Base-by-base conservation (phyloP, 2,329 filamentous ascomycete genomes). In the Exophiala oligosperma region DNA sequence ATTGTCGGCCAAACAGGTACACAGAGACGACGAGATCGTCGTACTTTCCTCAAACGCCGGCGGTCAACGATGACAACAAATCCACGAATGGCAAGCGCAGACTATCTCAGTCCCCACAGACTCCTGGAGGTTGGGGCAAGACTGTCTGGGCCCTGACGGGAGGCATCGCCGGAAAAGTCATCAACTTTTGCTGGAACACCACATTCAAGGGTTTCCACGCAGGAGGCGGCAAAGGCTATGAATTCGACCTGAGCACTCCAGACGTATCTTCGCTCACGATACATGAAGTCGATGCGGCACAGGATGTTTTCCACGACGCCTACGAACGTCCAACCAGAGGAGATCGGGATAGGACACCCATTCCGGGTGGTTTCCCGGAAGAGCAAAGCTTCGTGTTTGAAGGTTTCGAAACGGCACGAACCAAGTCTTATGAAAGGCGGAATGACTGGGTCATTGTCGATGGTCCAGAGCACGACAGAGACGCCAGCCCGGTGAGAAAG, bases 171-270 rank as follows among this genome's bases (percentile, higher is more conserved):
- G 89, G 90, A 17, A 93, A 88, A 68, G 85, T 96, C 0, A 92
- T 91, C 83, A 84, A 92, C 65, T 94, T 96, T 67, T 96, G 92
- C 76, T 90, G 79, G 71, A 76, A 78, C 0, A 84, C 82, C 7
- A 72, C 89, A 0, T 95, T 97, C 69, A 82, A 83, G 54, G 92
- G 92, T 0, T 97, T 97, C 72, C 87, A 92, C 61, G 91, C 92
- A 11, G 93, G 92, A 6, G 91, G 89, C 2, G 93, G 92, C 7
- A 80, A 79, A 59, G 86, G 85, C 26, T 96, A 92, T 68, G 77
- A 82, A 5, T 76, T 90, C 65, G 71, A 78, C 26, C 59, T 70
- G 51, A 69, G 63, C 44, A 67, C 49, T 47, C 54, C 63, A 23
- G 37, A 50, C 5, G 55, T 67, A 4, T 64, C 69, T 14, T 48